Evolutionary conservation across 164 flowering plant species (phyloP), one percentile per base, ranked within the genome.

Genomic region (Paratinospora sagittata): DNA sequence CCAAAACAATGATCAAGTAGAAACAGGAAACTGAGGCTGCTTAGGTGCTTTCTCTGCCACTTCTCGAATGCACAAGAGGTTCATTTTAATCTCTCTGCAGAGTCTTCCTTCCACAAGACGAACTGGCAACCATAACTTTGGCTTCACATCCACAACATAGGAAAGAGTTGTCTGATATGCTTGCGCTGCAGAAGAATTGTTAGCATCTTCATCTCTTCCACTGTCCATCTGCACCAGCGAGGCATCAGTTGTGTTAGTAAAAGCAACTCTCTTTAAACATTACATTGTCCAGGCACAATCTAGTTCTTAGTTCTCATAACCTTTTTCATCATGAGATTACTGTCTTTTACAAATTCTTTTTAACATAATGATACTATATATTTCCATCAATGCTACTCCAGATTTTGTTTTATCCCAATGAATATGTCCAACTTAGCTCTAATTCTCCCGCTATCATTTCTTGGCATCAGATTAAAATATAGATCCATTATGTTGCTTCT

Each of bases 101-200:
- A 91, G 83, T 70, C 90, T 83, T 62, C 91, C 91, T 82, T 91
- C 91, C 55, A 91, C 82, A 23, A 91, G 89, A 37, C 75, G 68
- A 30, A 91, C 89, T n/a, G 95, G 95, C 79, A 91, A 79, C 95
- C 93, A 88, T 58, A 81, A 52, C 81, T 90, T 89, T 11, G 97
- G 95, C 78, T 81, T 81, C 74, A 91, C 95, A 71, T 85, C 82
- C 57, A 91, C 95, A 19, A 72, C 41, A 73, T 91, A 90, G 0
- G 80, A 75, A 67, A 91, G 93, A 36, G 81, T 82, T 27, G 91
- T 83, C 43, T 71, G 71, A 68, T 58, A 77, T 39, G 80, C 79
- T 80, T 79, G 74, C 41, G 23, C 81, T 6, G 6, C n/a, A n/a
- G n/a, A n/a, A n/a, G n/a, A n/a, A n/a, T n/a, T n/a, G n/a, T n/a